Evolutionary conservation across 2,329 filamentous ascomycete species (phyloP), one percentile per base, ranked within the genome.

Genomic region (Venturia carpophila): DNA sequence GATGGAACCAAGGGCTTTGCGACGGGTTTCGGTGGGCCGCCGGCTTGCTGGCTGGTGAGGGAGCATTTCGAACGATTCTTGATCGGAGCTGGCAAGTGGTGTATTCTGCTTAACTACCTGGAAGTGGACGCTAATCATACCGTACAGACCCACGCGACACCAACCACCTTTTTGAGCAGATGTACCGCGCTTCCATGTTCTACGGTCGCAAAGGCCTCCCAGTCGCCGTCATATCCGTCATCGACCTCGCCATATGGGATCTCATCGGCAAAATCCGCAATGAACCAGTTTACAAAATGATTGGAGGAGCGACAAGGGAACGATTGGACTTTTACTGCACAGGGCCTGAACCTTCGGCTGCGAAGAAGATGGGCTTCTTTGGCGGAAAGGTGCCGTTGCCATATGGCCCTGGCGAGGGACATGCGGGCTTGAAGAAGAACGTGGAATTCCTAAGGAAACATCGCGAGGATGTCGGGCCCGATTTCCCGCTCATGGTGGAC

Each of bases 121-220:
- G 10, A 41, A 39, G 24, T 2, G 9, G 43, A 7, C 15, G 1
- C 49, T 47, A 11, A 45, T 45, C 6, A 3, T 27, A 37, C 4
- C 21, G 43, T 10, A 34, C 68, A 85, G 92, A 97, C 75, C 92
- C 92, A 13, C 84, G 92, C 70, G 91, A 97, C 73, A 95, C 91
- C 64, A 96, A 96, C 77, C 84, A 92, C 68, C 81, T 97, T 39
- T 97, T 95, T 74, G 92, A 97, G 80, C 91, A 95, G 76, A 96
- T 97, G 92, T 97, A 96, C 80, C 87, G 92, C 67, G 90, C 84
- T 1, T 95, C 91, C 70, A 95, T 96, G 90, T 97, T 96, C 81
- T 97, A 97, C 73, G 92, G 92, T 67, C 88, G 92, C 69, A 97
- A 97, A 77, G 92, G 92, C 60, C 85, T 97, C 1, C 89, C 92